Evolutionary conservation across 2,329 filamentous ascomycete genomes (phyloP).

Genomic region (Diaporthe ampelina): DNA sequence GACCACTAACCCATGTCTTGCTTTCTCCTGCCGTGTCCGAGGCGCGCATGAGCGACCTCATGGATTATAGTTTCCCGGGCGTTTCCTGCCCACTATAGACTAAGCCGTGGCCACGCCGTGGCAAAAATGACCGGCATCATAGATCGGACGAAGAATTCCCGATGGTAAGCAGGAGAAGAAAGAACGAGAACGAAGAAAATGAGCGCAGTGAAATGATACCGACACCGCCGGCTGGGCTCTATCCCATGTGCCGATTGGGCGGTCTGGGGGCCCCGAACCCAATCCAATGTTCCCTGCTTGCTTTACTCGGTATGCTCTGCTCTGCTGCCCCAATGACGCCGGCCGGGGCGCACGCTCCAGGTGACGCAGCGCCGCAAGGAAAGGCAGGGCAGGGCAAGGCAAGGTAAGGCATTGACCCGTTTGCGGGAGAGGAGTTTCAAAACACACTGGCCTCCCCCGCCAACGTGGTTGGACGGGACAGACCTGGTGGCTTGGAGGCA

Average conservation of each 20-base stretch:
- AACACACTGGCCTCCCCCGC: background rate
- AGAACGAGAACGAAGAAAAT: background rate
- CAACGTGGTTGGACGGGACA: background rate
- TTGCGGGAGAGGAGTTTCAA: slow-evolving; percentile 19
- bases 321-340: background rate
- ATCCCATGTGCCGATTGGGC: slow-evolving; percentile 14
- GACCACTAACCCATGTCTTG: background rate
- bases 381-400: no score
- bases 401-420: slow-evolving; percentile 17
- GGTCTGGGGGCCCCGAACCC: background rate
- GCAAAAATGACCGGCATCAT: slow-evolving; percentile 9
- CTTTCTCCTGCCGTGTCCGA: background rate
- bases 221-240: no score
- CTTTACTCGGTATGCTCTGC: background rate
- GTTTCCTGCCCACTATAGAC: background rate
- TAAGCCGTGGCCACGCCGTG: background rate
- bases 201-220: no score
- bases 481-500: background rate
- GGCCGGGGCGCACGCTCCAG: background rate
- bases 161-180: background rate
- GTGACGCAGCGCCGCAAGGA: background rate
- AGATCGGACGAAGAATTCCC: slow-evolving; percentile 16
- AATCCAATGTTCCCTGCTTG: no score
- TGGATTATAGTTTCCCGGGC: slow-evolving; percentile 14
- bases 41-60: slow-evolving; percentile 3